Conservation (phyloP, 495 filamentous ascomycete genomes). For the Chaetomium cochliodes region DNA sequence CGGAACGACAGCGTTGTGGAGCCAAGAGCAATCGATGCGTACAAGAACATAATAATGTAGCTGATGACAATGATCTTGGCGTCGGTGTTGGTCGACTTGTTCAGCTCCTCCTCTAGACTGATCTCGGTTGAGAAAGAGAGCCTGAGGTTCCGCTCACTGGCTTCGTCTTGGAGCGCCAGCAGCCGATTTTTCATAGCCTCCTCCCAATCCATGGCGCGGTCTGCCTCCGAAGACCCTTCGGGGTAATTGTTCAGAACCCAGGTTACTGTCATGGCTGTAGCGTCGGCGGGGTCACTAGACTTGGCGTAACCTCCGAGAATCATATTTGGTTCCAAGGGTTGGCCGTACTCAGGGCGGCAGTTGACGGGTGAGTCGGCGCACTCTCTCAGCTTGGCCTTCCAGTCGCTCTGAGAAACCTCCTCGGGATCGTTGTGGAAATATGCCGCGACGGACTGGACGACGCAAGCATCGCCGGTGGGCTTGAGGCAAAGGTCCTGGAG, state of each 20-base stretch:
- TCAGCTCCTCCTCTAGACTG: slow-evolving; percentile 87
- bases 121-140: slow-evolving; percentile 94
- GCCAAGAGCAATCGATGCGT: slow-evolving; percentile 87
- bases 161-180: slow-evolving; percentile 73
- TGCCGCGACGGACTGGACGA: slow-evolving; percentile 83
- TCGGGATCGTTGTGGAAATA: slow-evolving; percentile 73
- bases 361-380: slow-evolving; percentile 76
- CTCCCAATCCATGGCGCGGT: slow-evolving; percentile 86
- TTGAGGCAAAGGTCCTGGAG: slow-evolving; percentile 91
- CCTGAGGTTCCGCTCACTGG: slow-evolving; percentile 70
- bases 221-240: slow-evolving; percentile 66
- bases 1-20: slow-evolving; percentile 75
- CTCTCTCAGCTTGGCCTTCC: slow-evolving; percentile 64
- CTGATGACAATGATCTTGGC: slow-evolving; percentile 96
- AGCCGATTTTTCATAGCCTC: slow-evolving; percentile 68
- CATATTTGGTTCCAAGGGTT: slow-evolving; percentile 80
- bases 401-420: slow-evolving; percentile 54
- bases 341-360: slow-evolving; percentile 82
- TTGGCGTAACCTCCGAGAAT: slow-evolving; percentile 78
- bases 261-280: slow-evolving; percentile 78
- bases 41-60: slow-evolving; percentile 98
- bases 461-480: slow-evolving; percentile 83
- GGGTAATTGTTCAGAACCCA: slow-evolving; percentile 94
- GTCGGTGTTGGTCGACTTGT: slow-evolving; percentile 96
- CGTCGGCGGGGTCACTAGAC: slow-evolving; percentile 64